Conservation (phyloP, 106 monocot genomes). For the Chionographis japonica region DNA sequence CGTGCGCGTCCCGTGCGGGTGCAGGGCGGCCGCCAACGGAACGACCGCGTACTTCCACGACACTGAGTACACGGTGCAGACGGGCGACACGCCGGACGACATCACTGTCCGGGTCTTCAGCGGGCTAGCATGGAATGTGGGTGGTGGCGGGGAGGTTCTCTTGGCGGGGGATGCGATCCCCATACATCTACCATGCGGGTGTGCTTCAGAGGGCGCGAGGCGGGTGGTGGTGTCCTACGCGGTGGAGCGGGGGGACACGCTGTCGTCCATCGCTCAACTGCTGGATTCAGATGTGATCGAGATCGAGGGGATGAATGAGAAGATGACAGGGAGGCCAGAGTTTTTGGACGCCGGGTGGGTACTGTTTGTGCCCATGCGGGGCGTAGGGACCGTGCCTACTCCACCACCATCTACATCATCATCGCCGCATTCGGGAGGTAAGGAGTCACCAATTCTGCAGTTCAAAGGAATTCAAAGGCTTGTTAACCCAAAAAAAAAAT, state of each 20-base stretch:
- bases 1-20: slow-evolving; percentile 29
- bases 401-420: not conserved
- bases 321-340: slow-evolving; percentile 9
- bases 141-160: not conserved
- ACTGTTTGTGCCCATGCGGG: slow-evolving; percentile 40
- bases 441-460: too few species aligned
- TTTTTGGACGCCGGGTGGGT: slow-evolving; percentile 23
- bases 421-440: not conserved
- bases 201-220: not conserved
- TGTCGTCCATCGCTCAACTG: slow-evolving; percentile 15
- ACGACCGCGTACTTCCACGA: slow-evolving; percentile 25
- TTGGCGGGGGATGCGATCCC: not conserved
- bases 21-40: slow-evolving; percentile 1
- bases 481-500: too few species aligned
- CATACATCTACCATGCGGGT: slow-evolving; percentile 27
- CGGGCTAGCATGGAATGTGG: slow-evolving; percentile 29
- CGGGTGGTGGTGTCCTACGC: slow-evolving; percentile 18
- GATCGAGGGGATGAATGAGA: slow-evolving; percentile 16
- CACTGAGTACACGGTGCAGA: slow-evolving; percentile 17
- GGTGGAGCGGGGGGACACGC: slow-evolving; percentile 34
- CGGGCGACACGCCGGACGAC: slow-evolving; percentile 3
- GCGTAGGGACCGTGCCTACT: not conserved
- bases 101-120: slow-evolving; percentile 18
- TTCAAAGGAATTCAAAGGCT: too few species aligned
- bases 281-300: slow-evolving; percentile 9